phyloP scores from a whole-genome alignment of 768 basidiomycete species.

The Podaxis sp. region DNA sequence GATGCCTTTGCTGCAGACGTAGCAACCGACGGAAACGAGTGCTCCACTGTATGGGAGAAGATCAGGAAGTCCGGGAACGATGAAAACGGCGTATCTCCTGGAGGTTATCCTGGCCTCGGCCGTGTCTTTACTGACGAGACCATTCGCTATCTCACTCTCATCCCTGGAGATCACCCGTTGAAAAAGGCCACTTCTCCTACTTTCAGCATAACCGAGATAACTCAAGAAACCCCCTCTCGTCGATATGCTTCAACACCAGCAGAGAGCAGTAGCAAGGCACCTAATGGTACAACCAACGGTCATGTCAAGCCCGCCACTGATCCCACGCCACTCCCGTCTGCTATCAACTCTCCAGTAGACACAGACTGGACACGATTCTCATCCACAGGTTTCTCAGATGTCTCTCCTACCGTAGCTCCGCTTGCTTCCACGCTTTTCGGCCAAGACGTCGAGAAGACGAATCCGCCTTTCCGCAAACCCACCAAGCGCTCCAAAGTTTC shows the following conservation, averaged over 20 bases:
- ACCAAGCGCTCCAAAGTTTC: slow-evolving; percentile 20
- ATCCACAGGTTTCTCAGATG: slow-evolving; percentile 55
- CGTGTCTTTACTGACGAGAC: slow-evolving; percentile 72
- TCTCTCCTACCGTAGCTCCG: slow-evolving; percentile 34
- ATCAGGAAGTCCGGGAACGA: slow-evolving; percentile 44
- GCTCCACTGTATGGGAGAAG: slow-evolving; percentile 49
- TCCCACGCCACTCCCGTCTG: slow-evolving; percentile 27
- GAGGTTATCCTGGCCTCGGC: slow-evolving; percentile 26
- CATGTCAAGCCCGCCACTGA: slow-evolving; percentile 31
- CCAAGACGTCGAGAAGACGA: slow-evolving; percentile 50
- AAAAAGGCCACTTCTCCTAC: slow-evolving; percentile 30
- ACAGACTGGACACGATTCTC: slow-evolving; percentile 73
- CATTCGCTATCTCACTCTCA: slow-evolving; percentile 47
- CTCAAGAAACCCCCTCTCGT: slow-evolving; percentile 21
- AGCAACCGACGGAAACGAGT: slow-evolving; percentile 31
- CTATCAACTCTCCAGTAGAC: slow-evolving; percentile 26
- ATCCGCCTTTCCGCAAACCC: slow-evolving; percentile 26
- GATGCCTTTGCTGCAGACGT: slow-evolving; percentile 53
- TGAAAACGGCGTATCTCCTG: slow-evolving; percentile 29
- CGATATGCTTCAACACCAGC: slow-evolving; percentile 29
- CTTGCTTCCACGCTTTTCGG: slow-evolving; percentile 60
- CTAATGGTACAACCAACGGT: slow-evolving; percentile 20
- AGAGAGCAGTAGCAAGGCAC: slow-evolving; percentile 6
- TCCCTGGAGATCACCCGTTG: slow-evolving; percentile 40
- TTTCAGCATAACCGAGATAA: slow-evolving; percentile 21